These are phyloP conservation scores for Lactarius evosmus DNA, from an alignment of 768 basidiomycete species.

Conservation along the genomic window DNA sequence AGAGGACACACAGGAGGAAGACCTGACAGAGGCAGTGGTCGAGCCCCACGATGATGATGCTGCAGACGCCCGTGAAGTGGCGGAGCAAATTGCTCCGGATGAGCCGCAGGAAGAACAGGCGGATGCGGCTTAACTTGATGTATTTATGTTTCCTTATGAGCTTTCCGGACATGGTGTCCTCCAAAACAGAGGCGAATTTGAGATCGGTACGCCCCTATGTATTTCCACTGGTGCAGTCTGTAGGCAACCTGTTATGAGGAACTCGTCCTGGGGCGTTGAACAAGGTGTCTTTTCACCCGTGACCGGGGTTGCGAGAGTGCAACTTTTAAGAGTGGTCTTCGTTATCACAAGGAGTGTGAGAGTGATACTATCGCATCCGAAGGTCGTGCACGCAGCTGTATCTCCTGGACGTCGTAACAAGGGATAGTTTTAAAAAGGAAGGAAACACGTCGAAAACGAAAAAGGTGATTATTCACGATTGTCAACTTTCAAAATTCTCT, in stretches of 20 bases:
- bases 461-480: not conserved
- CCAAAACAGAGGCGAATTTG: not conserved
- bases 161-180: slow-evolving; percentile 3
- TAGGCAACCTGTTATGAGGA: not conserved
- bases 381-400: not conserved
- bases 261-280: not conserved
- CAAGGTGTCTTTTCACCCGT: not conserved
- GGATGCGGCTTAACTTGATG: slow-evolving; percentile 5
- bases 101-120: slow-evolving; percentile 12
- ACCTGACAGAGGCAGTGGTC: slow-evolving; percentile 24
- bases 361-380: too few species aligned
- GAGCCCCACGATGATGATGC: slow-evolving; percentile 17
- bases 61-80: slow-evolving; percentile 21
- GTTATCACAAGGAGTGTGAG: too few species aligned
- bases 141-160: slow-evolving; percentile 24
- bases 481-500: not conserved
- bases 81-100: slow-evolving; percentile 15
- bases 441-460: not conserved
- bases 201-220: slow-evolving; percentile 5
- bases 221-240: not conserved
- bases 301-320: not conserved
- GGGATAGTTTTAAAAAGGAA: too few species aligned
- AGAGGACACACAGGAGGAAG: slow-evolving; percentile 25
- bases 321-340: too few species aligned
- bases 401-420: not conserved